phyloP scores from a whole-genome alignment of 2,329 filamentous ascomycete genomes.

The Xylariaceae sp. region DNA sequence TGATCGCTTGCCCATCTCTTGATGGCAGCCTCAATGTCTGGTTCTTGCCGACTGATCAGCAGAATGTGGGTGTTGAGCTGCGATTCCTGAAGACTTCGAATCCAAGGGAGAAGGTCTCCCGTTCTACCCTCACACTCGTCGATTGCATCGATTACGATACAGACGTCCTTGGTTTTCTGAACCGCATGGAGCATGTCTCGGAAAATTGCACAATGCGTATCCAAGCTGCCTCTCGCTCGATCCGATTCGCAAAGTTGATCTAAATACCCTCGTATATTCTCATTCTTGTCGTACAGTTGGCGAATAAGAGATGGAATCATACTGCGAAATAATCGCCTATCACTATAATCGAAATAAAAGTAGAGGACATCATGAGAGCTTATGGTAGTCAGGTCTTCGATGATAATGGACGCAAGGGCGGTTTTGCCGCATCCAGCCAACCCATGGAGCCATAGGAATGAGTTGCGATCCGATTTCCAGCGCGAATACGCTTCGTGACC shows the following conservation, averaged over 20 bases:
- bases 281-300: constrained; percentile 31
- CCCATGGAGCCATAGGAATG: constrained; percentile 36
- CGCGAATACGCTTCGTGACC: constrained; percentile 24
- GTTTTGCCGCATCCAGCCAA: constrained; percentile 41
- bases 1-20: constrained; percentile 8
- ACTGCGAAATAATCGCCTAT: constrained; percentile 34
- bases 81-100: background rate
- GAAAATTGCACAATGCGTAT: constrained; percentile 2
- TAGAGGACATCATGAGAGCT: constrained; percentile 20
- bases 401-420: constrained; percentile 35
- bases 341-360: constrained; percentile 38
- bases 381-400: constrained; percentile 26
- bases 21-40: constrained; percentile 24
- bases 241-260: background rate
- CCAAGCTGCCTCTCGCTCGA: background rate
- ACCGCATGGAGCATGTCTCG: constrained; percentile 1
- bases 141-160: constrained; percentile 31
- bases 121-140: constrained; percentile 25
- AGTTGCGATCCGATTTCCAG: constrained; percentile 31
- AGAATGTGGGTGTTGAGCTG: constrained; percentile 17
- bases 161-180: constrained; percentile 15
- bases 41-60: constrained; percentile 26
- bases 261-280: constrained; percentile 11
- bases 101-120: background rate
- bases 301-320: constrained; percentile 36